Conservation (phyloP, 345 rosid genomes). For the Lumnitzera littorea region DNA sequence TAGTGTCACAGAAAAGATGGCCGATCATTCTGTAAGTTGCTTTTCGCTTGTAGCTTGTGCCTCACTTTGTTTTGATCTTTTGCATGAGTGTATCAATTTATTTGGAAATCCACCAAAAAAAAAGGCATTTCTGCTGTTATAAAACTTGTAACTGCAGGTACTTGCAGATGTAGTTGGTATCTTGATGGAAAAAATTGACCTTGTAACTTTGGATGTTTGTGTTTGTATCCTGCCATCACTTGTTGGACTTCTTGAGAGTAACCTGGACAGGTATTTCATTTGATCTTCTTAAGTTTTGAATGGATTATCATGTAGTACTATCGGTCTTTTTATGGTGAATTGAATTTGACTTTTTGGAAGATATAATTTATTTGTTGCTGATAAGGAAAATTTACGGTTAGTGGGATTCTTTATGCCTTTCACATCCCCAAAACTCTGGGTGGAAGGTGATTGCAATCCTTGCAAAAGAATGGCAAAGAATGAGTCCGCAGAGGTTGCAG, state of each 20-base stretch:
- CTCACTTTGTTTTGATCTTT: conserved; percentile 1
- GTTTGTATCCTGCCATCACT: conserved; percentile 83
- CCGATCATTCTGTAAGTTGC: conserved; percentile 70
- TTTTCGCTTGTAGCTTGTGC: conserved; percentile 2
- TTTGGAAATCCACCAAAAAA: background rate
- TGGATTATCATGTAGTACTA: background rate
- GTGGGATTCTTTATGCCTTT: background rate
- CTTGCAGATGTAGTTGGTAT: conserved; percentile 71
- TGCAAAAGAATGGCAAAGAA: too few relatives aligned
- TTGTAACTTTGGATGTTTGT: conserved; percentile 71
- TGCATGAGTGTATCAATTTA: background rate
- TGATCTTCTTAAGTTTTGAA: background rate
- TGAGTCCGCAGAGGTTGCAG: too few relatives aligned
- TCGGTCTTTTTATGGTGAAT: too few relatives aligned
- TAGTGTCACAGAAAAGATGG: conserved; percentile 84
- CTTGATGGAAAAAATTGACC: conserved; percentile 58
- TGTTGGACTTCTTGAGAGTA: conserved; percentile 64
- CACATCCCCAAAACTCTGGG: too few relatives aligned
- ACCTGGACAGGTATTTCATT: conserved; percentile 65
- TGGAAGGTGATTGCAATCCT: too few relatives aligned
- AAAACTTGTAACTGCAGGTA: conserved; percentile 41
- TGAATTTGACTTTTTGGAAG: too few relatives aligned
- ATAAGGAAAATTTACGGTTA: background rate
- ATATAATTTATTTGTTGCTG: background rate
- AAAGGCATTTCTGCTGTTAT: background rate